Conservation (phyloP, 2,329 filamentous ascomycete genomes). For the Aureobasidium sp. region DNA sequence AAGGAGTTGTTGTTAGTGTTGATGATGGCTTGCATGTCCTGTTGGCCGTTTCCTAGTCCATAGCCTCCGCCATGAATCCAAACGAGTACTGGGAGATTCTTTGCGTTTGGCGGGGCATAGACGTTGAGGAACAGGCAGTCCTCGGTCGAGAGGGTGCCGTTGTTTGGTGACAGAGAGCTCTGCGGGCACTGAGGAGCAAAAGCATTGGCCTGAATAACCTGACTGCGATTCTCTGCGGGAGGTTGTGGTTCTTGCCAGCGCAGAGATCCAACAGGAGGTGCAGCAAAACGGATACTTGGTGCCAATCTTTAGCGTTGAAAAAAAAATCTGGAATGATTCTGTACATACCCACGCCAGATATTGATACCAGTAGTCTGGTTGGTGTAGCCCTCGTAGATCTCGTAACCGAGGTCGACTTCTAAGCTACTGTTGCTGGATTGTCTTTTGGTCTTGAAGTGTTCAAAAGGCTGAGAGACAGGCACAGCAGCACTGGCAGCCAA, state of each 20-base stretch:
- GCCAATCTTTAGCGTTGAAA: neutral
- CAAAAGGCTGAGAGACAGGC: constrained; percentile 5
- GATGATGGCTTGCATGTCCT: constrained; percentile 37
- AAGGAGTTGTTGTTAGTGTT: constrained; percentile 39
- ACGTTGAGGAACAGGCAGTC: constrained; percentile 59
- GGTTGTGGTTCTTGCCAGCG: constrained; percentile 25
- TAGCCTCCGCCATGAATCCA: constrained; percentile 41
- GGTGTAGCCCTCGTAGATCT: constrained; percentile 9
- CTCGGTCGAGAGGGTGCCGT: constrained; percentile 32
- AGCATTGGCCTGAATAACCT: constrained; percentile 18
- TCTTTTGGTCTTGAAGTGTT: constrained; percentile 11
- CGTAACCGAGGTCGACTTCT: constrained; percentile 14
- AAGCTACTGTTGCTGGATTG: constrained; percentile 2
- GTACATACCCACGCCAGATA: constrained; percentile 14
- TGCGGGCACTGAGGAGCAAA: constrained; percentile 23
- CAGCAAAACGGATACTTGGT: constrained; percentile 24
- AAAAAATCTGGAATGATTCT: neutral
- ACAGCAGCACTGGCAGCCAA: constrained; percentile 3
- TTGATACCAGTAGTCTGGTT: constrained; percentile 12
- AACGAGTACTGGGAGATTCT: constrained; percentile 37
- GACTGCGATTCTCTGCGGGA: constrained; percentile 21
- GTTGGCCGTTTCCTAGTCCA: constrained; percentile 30
- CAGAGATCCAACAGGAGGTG: constrained; percentile 20
- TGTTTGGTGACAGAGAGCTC: constrained; percentile 5
- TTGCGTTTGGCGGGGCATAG: constrained; percentile 30